Evolutionary conservation across 495 filamentous ascomycete species (phyloP).

Genomic region (Aspergillus mulundensis): DNA sequence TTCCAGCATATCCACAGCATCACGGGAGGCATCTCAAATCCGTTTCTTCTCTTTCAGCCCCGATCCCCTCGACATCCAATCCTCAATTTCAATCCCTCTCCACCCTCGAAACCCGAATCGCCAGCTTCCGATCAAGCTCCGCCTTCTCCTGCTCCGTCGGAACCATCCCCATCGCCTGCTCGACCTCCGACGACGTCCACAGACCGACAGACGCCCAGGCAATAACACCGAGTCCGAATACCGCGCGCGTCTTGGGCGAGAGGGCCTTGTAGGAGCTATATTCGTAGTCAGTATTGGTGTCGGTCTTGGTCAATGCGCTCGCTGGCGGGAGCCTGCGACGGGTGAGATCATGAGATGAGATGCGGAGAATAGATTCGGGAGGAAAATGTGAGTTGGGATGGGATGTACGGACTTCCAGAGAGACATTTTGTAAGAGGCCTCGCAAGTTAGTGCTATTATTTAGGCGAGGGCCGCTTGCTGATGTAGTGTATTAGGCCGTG

Average conservation of each 20-base stretch:
- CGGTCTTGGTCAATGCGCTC: neutral
- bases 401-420: conserved; percentile 9
- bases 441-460: no score
- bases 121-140: conserved; percentile 46
- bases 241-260: conserved; percentile 55
- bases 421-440: neutral
- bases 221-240: conserved; percentile 63
- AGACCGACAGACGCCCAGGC: conserved; percentile 61
- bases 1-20: no score
- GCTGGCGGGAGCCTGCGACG: no score
- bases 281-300: neutral
- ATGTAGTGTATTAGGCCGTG: no score
- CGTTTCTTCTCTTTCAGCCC: no score
- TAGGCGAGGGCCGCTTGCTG: no score
- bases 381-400: neutral
- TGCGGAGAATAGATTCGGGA: neutral
- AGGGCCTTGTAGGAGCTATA: conserved; percentile 58
- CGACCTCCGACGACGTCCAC: conserved; percentile 54
- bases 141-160: conserved; percentile 59
- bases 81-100: conserved; percentile 29
- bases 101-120: conserved; percentile 43
- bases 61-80: no score
- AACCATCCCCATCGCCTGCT: conserved; percentile 57
- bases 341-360: neutral
- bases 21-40: neutral